Evolutionary conservation across 129 eudicot genomes (phyloP), one percentile per base, ranked within the genome.

Genomic region (Smallanthus sonchifolius): DNA sequence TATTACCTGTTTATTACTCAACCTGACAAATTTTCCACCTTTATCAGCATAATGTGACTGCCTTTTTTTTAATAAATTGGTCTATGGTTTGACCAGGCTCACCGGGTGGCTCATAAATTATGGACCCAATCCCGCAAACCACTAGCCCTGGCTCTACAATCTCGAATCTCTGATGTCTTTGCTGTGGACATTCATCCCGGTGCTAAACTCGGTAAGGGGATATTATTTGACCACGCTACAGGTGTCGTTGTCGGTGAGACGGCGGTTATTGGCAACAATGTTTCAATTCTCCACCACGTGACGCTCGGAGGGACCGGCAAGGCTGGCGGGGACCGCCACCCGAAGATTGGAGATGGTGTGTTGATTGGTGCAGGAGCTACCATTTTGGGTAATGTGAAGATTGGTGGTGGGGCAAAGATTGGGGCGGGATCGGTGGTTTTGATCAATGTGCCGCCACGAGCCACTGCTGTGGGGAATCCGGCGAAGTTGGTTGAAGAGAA

Each of bases 391-490:
- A 91, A 88, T 10, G 83, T 88, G n/a, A 85, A 63, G 63, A 88
- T 91, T 8, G 97, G 97, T 8, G 88, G 73, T 2, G 97, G 92
- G 34, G 97, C 96, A 13, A 88, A 88, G 75, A 85, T 91, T 55
- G 97, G 97, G 47, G 96, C 92, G 4, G 96, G 97, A 15, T 88
- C 97, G 5, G 88, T 91, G 78, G 97, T 91, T 45, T 48, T 91
- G 76, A 91, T 86, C 15, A 87, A 88, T 16, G 97, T 91, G 66
- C 97, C 96, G 3, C 85, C 96, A 60, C 76, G 88, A 62, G 88
- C 96, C 11, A 91, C 96, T 0, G 96, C 91, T 0, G 97, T 91
- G n/a, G 97, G 97, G 56, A 91, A 88, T 81, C 97, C 97, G 13
- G 97, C 97, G 3, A 84, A 89, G 80, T 47, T 91, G 77, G 85